A percentile compares a stretch with the other conserved stretches of the same genome.
Evolutionary conservation across 2,329 filamentous ascomycete genomes (phyloP).

Genomic region (Malbranchea cinnamomea): DNA sequence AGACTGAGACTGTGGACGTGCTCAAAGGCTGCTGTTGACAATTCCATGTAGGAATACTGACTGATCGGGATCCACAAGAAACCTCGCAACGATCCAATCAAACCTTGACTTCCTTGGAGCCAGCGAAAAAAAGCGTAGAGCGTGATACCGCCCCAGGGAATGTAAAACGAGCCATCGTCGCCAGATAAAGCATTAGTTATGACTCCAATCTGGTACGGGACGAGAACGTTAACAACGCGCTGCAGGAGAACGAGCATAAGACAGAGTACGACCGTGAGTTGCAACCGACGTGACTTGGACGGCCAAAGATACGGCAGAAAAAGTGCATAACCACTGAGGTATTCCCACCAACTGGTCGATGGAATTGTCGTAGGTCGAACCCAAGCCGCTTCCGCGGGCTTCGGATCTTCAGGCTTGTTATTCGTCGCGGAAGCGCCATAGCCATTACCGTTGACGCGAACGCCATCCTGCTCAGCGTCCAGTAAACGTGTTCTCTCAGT

Average conservation of each 20-base stretch:
- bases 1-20: conserved; percentile 91
- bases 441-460: conserved; percentile 32
- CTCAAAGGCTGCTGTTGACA: conserved; percentile 91
- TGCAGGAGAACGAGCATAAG: conserved; percentile 67
- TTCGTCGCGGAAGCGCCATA: conserved; percentile 37
- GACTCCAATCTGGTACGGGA: conserved; percentile 63
- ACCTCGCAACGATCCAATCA: conserved; percentile 68
- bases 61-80: conserved; percentile 92
- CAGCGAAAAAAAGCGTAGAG: conserved; percentile 66
- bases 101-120: conserved; percentile 75
- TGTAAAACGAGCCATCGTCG: conserved; percentile 36
- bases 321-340: conserved; percentile 76
- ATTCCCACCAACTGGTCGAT: conserved; percentile 90
- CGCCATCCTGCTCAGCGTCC: conserved; percentile 22
- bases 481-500: conserved; percentile 30
- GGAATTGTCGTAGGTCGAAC: conserved; percentile 78
- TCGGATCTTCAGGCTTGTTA: conserved; percentile 26
- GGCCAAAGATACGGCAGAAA: conserved; percentile 98
- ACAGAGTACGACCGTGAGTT: conserved; percentile 67
- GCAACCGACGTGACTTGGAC: conserved; percentile 57
- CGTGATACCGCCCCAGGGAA: conserved; percentile 61
- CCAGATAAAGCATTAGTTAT: conserved; percentile 63
- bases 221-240: conserved; percentile 70
- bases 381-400: conserved; percentile 55
- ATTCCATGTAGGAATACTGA: conserved; percentile 87